Evolutionary conservation across 2,329 filamentous ascomycete genomes (phyloP), one percentile per base, ranked within the genome.

Genomic region (Xylaria hypoxylon): DNA sequence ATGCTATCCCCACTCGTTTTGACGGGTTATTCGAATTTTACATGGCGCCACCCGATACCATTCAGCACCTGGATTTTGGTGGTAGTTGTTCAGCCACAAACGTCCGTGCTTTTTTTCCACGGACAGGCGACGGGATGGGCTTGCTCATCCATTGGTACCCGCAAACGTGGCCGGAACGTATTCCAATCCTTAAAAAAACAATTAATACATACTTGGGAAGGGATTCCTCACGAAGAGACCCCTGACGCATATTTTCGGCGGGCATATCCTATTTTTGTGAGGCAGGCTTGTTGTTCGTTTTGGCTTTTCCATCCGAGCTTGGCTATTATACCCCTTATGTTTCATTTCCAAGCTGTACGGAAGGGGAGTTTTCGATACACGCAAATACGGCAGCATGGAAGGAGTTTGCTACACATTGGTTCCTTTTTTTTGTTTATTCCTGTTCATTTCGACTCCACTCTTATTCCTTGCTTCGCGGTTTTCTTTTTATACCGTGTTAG

Each of bases 321-420:
- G 59, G 55, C 45, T 58, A 64, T 68, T 66, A 68, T 68, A 68
- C 67, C 67, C 67, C 44, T 58, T 62, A 48, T 62, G 42, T 67
- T 57, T 57, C 42, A 24, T 59, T 59, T 56, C 51, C 57, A 62
- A 52, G 58, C 62, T 62, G 44, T 64, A 53, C 31, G 58, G 64
- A 22, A 47, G 59, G 50, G 53, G 58, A 52, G 62, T 64, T 62
- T 59, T 67, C 62, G 51, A 68, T 69, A 69, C 58, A 68, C 61
- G 64, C 64, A 62, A 66, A 59, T 56, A 64, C 45, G 67, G 67
- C 61, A 69, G 67, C 67, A 69, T 69, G 67, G 67, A 64, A 59
- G 68, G 68, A 68, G 62, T 68, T 68, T 56, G 38, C 57, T 59
- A 68, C 50, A 61, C 28, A 51, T 28, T 17, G 57, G 40, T 59